Evolutionary conservation across 2,329 filamentous ascomycete genomes (phyloP).

Genomic region (Karstenula rhodostoma): DNA sequence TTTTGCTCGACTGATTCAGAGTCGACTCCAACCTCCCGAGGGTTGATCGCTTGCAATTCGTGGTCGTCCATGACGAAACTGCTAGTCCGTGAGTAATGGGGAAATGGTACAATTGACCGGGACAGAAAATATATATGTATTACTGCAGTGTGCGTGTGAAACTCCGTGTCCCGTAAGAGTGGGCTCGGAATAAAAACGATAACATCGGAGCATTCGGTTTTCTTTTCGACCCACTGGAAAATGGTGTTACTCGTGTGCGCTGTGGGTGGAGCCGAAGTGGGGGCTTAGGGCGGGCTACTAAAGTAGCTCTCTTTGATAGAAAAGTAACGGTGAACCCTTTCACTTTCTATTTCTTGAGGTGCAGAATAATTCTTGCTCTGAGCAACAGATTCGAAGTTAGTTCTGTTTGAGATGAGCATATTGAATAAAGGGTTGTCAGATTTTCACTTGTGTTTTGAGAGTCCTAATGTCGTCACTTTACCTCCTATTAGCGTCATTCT

Average conservation of each 20-base stretch:
- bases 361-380: neutral
- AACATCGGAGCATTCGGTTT: neutral
- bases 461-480: no score
- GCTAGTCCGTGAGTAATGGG: neutral
- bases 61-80: conserved; percentile 4
- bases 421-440: no score
- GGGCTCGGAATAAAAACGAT: neutral
- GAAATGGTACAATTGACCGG: neutral
- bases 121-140: neutral
- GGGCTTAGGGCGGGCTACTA: conserved; percentile 3
- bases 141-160: neutral
- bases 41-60: conserved; percentile 9
- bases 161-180: neutral
- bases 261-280: conserved; percentile 7
- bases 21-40: neutral
- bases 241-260: neutral
- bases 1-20: neutral
- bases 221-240: neutral
- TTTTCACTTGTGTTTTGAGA: no score
- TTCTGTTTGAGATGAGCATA: no score
- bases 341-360: neutral
- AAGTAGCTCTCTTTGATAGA: neutral
- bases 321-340: neutral
- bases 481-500: no score
- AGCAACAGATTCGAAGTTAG: no score